Evolutionary conservation across 1,139 yeast species (phyloP), one percentile per base, ranked within the genome.

Genomic region (Saccharomycopsis hybrid): DNA sequence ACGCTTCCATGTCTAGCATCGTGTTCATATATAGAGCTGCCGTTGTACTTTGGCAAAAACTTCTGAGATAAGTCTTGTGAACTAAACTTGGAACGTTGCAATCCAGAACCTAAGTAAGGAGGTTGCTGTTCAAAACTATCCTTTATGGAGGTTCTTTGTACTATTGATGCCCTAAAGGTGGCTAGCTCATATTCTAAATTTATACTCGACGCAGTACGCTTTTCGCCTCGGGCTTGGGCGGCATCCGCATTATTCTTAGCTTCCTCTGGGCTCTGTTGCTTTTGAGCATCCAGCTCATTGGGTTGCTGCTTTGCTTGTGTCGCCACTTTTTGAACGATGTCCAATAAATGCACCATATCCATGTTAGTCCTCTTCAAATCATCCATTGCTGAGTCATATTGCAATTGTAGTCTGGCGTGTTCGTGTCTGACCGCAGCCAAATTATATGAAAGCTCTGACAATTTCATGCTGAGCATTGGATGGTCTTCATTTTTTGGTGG

Each of bases 331-430:
- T 73, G 76, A 44, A 78, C 57, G 45, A 74, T 60, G 44, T 78
- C 84, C 38, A 79, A 59, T 3, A 78, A 53, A 35, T 70, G 69
- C 1, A 78, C 71, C 62, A 77, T 67, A 57, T 79, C 84, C 47
- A 68, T 57, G 56, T 75, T 76, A n/a, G 73, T 69, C 47, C 68
- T 67, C 41, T 72, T 68, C 50, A 76, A 58, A 41, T 77, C 81
- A 5, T 70, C 74, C 33, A 66, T 64, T 4, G 77, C 68, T 7
- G 68, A 57, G 35, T 77, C 82, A 55, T 74, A 74, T 45, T 72
- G 66, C n/a, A 67, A 58, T 33, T 67, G 68, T 41, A 76, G 59
- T 43, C 66, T 60, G 25, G 67, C 63, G 58, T 71, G 66, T 44
- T 71, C 75, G 52, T 65, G 66, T 51, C 69, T 65, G 52, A 74